Base-by-base conservation (phyloP, 208 protist species). In the Acanthamoeba castellanii region DNA sequence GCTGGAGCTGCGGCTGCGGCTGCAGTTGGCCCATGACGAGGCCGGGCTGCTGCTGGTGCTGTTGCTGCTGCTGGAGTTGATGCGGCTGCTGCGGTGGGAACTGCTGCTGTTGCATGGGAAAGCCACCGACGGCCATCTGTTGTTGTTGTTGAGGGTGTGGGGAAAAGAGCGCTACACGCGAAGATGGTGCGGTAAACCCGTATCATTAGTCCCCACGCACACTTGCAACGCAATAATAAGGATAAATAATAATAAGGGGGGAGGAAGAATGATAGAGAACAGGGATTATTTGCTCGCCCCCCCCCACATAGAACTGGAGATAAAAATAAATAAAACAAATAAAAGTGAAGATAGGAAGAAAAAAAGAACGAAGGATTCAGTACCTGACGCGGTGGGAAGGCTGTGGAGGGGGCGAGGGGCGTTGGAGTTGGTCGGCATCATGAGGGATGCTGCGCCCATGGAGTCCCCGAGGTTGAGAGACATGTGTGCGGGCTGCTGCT, bases 401-500 rank as follows among this genome's bases (percentile, higher is more conserved):
- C 59, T 66, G 59, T 66, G 59, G 59, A 66, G 59, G 59, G 59
- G 59, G 59, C 59, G 59, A 66, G 59, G 59, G 59, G 59, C 59
- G 59, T 30, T 66, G 59, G 59, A 66, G 59, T 66, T 66, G 14
- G 25, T n/a, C 16, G 59, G 18, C 59, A 66, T 66, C 59, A 66
- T 30, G 20, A n/a, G 1, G 59, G 59, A 7, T 22, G 20, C 20
- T 9, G 59, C 22, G 22, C 22, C 16, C 22, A n/a, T 8, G 25
- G 59, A 7, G 25, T 66, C 59, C 7, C 59, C 59, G 16, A 66
- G 59, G 25, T 66, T 66, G 59, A 66, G 59, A 7, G 59, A 66
- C 59, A 66, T 66, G 59, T 66, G 59, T 8, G 22, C 13, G 16
- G 59, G 59, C 20, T 20, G 22, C 25, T 20, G 59, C 25, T 66